Base-by-base conservation (phyloP, 2,329 filamentous ascomycete species). In the Ceratocystiopsis brevicomis region DNA sequence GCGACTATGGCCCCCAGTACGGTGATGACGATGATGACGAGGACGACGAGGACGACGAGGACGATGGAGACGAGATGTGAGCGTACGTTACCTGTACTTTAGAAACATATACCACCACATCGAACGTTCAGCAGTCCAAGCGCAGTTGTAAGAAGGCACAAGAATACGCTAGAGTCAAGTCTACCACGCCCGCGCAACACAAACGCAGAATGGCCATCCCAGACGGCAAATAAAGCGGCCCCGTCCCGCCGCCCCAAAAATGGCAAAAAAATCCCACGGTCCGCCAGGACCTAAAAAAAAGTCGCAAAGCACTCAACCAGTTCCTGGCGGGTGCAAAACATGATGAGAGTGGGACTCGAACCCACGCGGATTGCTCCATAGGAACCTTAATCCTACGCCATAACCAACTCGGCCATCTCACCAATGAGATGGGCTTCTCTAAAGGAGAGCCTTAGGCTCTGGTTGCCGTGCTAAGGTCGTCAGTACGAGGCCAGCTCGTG, bases 261-360 rank as follows among this genome's bases (percentile, higher is more conserved):
- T 8, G 6, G 25, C 25, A 30, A 30, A 30, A 30, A 30, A 30
- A 21, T 4, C 10, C 4, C 25, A 30, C 25, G 10, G 25, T 6
- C 25, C 25, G 25, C 6, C 6, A 9, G 25, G 25, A 33, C 32
- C 32, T 3, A 34, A 34, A 37, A 37, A 37, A 11, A 16, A n/a
- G n/a, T n/a, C n/a, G n/a, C 19, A 6, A 21, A 37, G 25, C 25
- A 9, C 10, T 2, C 10, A 8, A 9, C 25, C 25, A 8, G 25
- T 2, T 2, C 25, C 6, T 11, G 25, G 25, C 4, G 25, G 25
- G 25, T 30, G 25, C 25, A 37, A 17, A 18, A 18, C 33, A 16
- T 58, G 57, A 60, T 52, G 51, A 57, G 53, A 57, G 57, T 60
- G 57, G 56, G 57, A 60, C 53, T 59, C 55, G 57, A 60, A 59